Evolutionary conservation across 257 asterid genomes (phyloP).

Genomic region (Thymus mandschuricus): DNA sequence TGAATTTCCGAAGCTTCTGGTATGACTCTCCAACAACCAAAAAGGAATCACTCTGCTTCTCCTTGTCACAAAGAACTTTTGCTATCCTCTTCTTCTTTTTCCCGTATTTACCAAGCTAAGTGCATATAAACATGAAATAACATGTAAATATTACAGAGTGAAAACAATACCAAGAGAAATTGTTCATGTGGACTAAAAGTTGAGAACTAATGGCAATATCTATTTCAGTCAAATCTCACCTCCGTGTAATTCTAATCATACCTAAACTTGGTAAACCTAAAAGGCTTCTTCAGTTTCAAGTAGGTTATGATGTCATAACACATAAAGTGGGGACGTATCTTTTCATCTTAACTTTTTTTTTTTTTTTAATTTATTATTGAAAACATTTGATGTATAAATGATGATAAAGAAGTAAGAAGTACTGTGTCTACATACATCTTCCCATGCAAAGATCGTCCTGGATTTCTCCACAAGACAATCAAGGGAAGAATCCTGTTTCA

Average conservation of each 20-base stretch:
- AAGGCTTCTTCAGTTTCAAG: conserved; percentile 26
- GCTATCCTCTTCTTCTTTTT: conserved; percentile 74
- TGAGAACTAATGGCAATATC: conserved; percentile 13
- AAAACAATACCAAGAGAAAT: conserved; percentile 17
- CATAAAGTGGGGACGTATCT: background rate
- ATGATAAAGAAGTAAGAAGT: background rate
- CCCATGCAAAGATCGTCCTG: conserved; percentile 70
- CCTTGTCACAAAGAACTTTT: conserved; percentile 74
- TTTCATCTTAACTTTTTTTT: too few species aligned
- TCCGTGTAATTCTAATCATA: conserved; percentile 9
- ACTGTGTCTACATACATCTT: conserved; percentile 46
- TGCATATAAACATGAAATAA: conserved; percentile 38
- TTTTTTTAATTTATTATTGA: background rate
- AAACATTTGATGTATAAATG: conserved; percentile 14
- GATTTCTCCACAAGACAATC: conserved; percentile 80
- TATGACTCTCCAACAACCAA: conserved; percentile 83
- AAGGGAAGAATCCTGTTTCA: conserved; percentile 69
- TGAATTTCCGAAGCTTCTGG: conserved; percentile 69
- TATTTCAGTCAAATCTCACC: conserved; percentile 15
- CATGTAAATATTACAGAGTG: conserved; percentile 30
- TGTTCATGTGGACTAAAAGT: conserved; percentile 11
- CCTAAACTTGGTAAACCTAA: conserved; percentile 12
- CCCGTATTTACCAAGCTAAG: conserved; percentile 69
- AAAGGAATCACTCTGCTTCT: conserved; percentile 84
- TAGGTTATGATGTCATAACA: background rate